Conservation (phyloP, 2,329 filamentous ascomycete species). For the Gnomoniopsis smithogilvyi region DNA sequence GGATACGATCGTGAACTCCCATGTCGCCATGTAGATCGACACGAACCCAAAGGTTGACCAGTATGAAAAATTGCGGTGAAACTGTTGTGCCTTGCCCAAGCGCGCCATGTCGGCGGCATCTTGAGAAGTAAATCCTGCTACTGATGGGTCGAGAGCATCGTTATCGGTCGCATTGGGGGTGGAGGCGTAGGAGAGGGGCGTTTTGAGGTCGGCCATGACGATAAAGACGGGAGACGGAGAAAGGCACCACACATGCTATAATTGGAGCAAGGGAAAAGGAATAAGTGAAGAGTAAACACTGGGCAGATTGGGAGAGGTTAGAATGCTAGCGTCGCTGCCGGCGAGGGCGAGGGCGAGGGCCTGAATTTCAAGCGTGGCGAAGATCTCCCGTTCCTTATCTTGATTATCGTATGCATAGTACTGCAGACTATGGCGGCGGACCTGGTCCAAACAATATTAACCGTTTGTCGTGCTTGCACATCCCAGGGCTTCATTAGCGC, state of each 20-base stretch:
- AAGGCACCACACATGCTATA: background rate
- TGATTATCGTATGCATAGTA: background rate
- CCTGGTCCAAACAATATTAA: background rate
- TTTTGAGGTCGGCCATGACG: background rate
- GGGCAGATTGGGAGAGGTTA: background rate
- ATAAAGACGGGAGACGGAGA: background rate
- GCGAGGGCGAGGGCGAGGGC: too few relatives aligned
- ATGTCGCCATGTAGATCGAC: slow-evolving; percentile 25
- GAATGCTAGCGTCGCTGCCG: too few relatives aligned
- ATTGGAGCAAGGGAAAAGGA: background rate
- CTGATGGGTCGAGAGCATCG: background rate
- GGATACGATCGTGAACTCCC: slow-evolving; percentile 23
- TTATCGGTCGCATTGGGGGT: background rate
- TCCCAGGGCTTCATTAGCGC: background rate
- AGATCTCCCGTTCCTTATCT: background rate
- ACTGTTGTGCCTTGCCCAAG: slow-evolving; percentile 19
- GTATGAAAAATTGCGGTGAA: slow-evolving; percentile 20
- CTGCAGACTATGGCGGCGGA: background rate
- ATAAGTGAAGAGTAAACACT: background rate
- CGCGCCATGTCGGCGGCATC: slow-evolving; percentile 15
- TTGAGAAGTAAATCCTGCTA: background rate
- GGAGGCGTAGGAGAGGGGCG: background rate
- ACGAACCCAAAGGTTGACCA: slow-evolving; percentile 23
- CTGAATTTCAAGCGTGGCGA: background rate
- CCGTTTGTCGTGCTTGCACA: background rate